These are phyloP conservation scores for Chaetomium tenue DNA, from an alignment of 495 filamentous ascomycete species.

Conservation along the genomic window DNA sequence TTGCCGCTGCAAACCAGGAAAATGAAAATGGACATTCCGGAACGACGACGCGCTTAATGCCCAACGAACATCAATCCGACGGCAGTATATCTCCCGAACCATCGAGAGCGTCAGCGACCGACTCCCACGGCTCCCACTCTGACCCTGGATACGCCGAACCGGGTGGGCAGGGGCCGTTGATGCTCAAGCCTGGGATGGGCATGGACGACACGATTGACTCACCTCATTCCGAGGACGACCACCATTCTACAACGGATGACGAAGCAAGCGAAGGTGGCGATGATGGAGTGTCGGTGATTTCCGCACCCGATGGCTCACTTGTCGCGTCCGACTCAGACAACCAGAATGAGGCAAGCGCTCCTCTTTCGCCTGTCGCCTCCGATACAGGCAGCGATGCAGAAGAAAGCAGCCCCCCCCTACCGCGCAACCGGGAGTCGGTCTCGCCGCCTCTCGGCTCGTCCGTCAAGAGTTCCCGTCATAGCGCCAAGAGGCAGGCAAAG, in stretches of 20 bases:
- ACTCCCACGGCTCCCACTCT: background rate
- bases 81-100: background rate
- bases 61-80: background rate
- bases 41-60: background rate
- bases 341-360: no score
- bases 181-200: background rate
- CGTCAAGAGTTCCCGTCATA: constrained; percentile 5
- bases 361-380: background rate
- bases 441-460: background rate
- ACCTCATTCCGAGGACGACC: background rate
- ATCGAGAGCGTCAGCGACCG: background rate
- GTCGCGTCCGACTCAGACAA: background rate
- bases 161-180: background rate
- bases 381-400: background rate
- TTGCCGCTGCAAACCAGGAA: background rate
- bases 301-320: background rate
- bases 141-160: constrained; percentile 2
- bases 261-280: background rate
- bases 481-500: constrained; percentile 20
- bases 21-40: background rate
- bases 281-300: background rate
- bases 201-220: background rate
- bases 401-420: background rate
- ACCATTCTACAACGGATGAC: background rate
- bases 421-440: background rate